Evolutionary conservation across 2,329 filamentous ascomycete genomes (phyloP).

Genomic region (Xylariales sp.): DNA sequence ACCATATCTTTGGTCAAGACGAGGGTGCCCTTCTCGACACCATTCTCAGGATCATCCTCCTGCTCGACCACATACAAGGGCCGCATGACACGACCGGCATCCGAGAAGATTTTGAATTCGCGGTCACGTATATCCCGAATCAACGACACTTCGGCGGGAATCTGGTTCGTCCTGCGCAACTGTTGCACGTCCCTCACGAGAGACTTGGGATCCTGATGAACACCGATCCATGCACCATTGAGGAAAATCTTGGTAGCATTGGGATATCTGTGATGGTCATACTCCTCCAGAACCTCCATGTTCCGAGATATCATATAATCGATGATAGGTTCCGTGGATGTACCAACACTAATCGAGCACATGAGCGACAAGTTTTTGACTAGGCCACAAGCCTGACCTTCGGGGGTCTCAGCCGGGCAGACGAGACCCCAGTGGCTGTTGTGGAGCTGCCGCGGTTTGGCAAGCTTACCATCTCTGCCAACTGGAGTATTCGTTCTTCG

Average conservation of each 20-base stretch:
- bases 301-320: conserved; percentile 96
- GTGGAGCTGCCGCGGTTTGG: conserved; percentile 96
- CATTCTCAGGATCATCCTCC: conserved; percentile 76
- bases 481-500: conserved; percentile 98
- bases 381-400: conserved; percentile 97
- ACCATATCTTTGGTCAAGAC: conserved; percentile 87
- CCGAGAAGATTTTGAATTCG: conserved; percentile 98
- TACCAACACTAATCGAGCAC: conserved; percentile 98
- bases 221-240: conserved; percentile 97
- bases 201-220: conserved; percentile 88
- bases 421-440: conserved; percentile 99
- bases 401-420: conserved; percentile 95
- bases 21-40: conserved; percentile 72
- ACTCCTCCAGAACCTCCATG: conserved; percentile 97
- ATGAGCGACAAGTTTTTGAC: conserved; percentile 98
- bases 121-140: conserved; percentile 96
- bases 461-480: conserved; percentile 96
- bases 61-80: conserved; percentile 95
- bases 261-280: conserved; percentile 84
- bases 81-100: conserved; percentile 93
- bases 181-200: conserved; percentile 83
- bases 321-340: conserved; percentile 87
- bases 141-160: conserved; percentile 92
- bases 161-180: conserved; percentile 81
- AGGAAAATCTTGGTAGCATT: conserved; percentile 98